These are phyloP conservation scores for Microbotryomycetes sp. DNA, from an alignment of 1,284 basidiomycete species.

Conservation along the genomic window DNA sequence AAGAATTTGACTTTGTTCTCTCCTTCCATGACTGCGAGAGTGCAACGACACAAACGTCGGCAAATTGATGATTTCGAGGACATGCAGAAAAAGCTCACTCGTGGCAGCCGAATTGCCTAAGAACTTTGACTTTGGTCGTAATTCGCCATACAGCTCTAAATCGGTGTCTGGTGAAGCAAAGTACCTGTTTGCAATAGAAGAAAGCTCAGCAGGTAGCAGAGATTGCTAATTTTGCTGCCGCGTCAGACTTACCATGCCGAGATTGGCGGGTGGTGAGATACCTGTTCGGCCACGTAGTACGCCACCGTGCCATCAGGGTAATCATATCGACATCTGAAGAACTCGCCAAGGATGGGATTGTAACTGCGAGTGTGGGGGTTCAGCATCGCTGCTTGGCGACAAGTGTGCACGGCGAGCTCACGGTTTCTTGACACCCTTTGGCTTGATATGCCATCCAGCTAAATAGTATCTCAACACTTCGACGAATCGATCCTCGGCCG, in stretches of 20 bases:
- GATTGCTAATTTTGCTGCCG: not conserved
- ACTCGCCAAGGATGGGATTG: slow-evolving; percentile 94
- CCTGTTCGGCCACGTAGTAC: slow-evolving; percentile 97
- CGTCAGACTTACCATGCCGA: slow-evolving; percentile 61
- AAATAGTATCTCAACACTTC: slow-evolving; percentile 90
- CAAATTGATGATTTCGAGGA: not conserved
- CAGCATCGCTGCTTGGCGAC: not conserved
- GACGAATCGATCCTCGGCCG: slow-evolving; percentile 86
- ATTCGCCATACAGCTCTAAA: slow-evolving; percentile 75
- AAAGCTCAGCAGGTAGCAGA: too few relatives aligned
- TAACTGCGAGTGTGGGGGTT: slow-evolving; percentile 54
- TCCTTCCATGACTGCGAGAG: slow-evolving; percentile 68
- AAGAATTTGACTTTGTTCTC: slow-evolving; percentile 80
- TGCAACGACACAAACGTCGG: not conserved
- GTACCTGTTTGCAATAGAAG: too few relatives aligned
- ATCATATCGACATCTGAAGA: slow-evolving; percentile 92
- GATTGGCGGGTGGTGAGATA: slow-evolving; percentile 78
- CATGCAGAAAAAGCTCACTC: slow-evolving; percentile 11
- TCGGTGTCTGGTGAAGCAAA: slow-evolving; percentile 89
- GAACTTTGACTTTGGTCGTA: slow-evolving; percentile 92
- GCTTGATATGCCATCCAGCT: slow-evolving; percentile 99
- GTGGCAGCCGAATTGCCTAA: slow-evolving; percentile 90
- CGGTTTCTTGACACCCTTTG: slow-evolving; percentile 99
- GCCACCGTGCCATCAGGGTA: slow-evolving; percentile 86
- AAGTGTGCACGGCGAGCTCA: slow-evolving; percentile 45